Percentiles rank a stretch among this genome's conserved stretches.
Evolutionary conservation across 2,329 filamentous ascomycete genomes (phyloP).

Genomic region (Periconia sp.): DNA sequence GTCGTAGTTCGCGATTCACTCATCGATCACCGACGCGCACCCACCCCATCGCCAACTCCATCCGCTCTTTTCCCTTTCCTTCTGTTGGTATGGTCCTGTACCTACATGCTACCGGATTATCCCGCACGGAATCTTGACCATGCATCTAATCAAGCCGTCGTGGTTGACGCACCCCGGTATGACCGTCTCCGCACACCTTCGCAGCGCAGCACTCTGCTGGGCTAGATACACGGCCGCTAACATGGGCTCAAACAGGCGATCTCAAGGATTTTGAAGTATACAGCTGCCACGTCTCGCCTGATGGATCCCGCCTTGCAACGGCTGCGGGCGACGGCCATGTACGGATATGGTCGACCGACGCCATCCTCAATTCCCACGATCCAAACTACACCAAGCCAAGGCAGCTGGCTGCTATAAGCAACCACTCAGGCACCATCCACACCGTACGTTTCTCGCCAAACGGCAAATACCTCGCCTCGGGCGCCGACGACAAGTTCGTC

Average conservation of each 20-base stretch:
- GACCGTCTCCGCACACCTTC: conserved; percentile 24
- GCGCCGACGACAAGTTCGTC: conserved; percentile 98
- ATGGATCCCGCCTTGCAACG: conserved; percentile 87
- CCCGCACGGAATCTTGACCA: conserved; percentile 30
- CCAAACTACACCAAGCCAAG: conserved; percentile 74
- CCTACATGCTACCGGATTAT: conserved; percentile 24
- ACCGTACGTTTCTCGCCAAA: conserved; percentile 96
- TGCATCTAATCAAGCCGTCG: conserved; percentile 81
- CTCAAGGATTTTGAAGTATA: conserved; percentile 99
- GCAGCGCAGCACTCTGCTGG: conserved; percentile 4
- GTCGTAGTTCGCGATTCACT: conserved; percentile 30
- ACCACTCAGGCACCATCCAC: conserved; percentile 96
- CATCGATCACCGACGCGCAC: conserved; percentile 14
- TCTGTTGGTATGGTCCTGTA: conserved; percentile 24
- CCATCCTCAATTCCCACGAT: conserved; percentile 80
- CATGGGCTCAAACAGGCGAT: conserved; percentile 63
- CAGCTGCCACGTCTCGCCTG: conserved; percentile 94
- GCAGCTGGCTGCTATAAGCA: conserved; percentile 96
- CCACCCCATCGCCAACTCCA: conserved; percentile 12
- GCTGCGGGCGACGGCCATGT: conserved; percentile 97
- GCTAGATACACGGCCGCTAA: not conserved
- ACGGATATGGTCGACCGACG: conserved; percentile 95
- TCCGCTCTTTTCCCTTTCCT: not conserved
- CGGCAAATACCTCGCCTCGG: conserved; percentile 91
- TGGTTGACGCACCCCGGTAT: conserved; percentile 93